Base-by-base conservation (phyloP, 768 basidiomycete species). In the Rhizopogon vulgaris region DNA sequence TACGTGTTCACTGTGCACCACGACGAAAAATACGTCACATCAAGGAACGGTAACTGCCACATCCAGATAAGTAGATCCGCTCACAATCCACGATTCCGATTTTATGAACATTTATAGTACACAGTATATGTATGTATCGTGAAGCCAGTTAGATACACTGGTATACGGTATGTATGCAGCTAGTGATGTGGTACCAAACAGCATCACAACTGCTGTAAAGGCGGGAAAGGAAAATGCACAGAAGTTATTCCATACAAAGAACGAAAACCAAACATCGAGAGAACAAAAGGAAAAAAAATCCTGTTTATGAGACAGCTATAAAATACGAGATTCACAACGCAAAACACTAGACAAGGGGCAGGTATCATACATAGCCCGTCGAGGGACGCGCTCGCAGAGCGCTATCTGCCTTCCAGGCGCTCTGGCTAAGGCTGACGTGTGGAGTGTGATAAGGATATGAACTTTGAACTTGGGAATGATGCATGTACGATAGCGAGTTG, bases 321-420 rank as follows among this genome's bases (percentile, higher is more conserved):
- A 38, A 49, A 46, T 46, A 39, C 43, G 45, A 52, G 37, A 45
- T 36, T 47, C 10, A 41, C 45, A 27, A 14, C 48, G 39, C 37
- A 38, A 34, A 32, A 48, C 41, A 7, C 30, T 22, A 30, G 22
- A 39, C 38, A 38, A 7, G 7, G n/a, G 22, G 11, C 40, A 10
- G 14, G 37, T 34, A 17, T 48, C 24, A 48, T 52, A 47, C 51
- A 34, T 42, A 43, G 10, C 48, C 49, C 11, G 43, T 46, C 52
- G 49, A 69, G 42, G 66, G 69, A 48, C 66, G 55, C 25, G 63
- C 61, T 38, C 77, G 68, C 57, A 82, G 47, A 14, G 69, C 67
- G 6, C 64, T 61, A 30, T 80, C 78, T 38, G 71, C 57, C 59
- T 77, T 80, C 79, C 80, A 78, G 2, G 66, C 64, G 11, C 69